Base-by-base conservation (phyloP, 805 yeast species). In the Pichia insulana region DNA sequence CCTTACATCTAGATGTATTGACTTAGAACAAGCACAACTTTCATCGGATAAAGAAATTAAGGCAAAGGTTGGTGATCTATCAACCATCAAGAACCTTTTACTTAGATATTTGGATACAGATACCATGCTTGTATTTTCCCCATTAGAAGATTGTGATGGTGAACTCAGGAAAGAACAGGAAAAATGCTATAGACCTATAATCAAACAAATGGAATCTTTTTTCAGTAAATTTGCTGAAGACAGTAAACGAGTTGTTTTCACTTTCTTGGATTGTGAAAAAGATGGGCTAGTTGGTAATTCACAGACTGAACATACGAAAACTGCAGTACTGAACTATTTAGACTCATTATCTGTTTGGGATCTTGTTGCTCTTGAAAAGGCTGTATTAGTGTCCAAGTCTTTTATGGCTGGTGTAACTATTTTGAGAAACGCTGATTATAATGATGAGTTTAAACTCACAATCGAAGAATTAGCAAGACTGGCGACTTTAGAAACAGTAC, bases 51-150 rank as follows among this genome's bases (percentile, higher is more conserved):
- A 65, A 17, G 80, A 75, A 39, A 58, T 71, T 39, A 59, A 69
- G 13, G 74, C 80, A 34, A 82, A 83, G 57, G 70, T 80, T 31
- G 88, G 89, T 9, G 74, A 69, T 46, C 63, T 76, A 34, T 73
- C 70, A 4, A 74, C 73, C 34, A 74, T 86, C 17, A 72, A 76
- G 47, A 61, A 70, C 34, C 74, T 73, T 48, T 64, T 92, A 47
- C 65, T 90, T 55, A 77, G 89, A 42, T 92, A 89, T 57, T 68
- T 94, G 45, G 98, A 92, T 59, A 92, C 98, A 0, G 99, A 92
- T 61, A 88, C 97, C 2, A 67, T 95, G 48, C 69, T 92, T 41
- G 87, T 90, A 8, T 83, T 89, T 55, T 80, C 96, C 1, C 95
- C 96, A 11, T 50, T 53, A 10, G 70, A 67, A 34, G 97, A 90